A percentile compares a stretch with the other conserved stretches of the same genome.
These are phyloP conservation scores for Ceratocystis huliohia DNA, from an alignment of 2,329 filamentous ascomycete genomes.

Conservation along the genomic window DNA sequence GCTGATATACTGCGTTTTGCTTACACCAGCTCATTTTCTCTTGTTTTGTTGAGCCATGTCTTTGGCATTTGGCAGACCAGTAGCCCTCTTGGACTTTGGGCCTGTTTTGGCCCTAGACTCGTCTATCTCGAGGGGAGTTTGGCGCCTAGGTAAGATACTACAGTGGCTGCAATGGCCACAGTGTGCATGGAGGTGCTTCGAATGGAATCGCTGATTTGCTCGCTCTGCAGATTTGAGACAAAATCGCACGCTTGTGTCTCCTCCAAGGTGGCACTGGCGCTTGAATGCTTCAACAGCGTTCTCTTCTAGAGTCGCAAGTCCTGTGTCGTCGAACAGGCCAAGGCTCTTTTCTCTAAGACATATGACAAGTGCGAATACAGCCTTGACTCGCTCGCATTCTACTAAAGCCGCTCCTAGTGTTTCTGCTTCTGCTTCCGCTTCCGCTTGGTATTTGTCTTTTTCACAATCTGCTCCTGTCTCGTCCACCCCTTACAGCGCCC, in stretches of 20 bases:
- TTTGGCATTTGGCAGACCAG: conserved; percentile 6
- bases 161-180: background rate
- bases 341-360: background rate
- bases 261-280: background rate
- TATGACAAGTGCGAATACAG: background rate
- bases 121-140: background rate
- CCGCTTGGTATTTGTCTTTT: background rate
- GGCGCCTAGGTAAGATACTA: background rate
- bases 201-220: background rate
- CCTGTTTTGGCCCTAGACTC: background rate
- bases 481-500: conserved; percentile 52
- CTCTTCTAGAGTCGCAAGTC: background rate
- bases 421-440: background rate
- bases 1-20: background rate
- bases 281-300: background rate
- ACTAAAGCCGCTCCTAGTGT: conserved; percentile 27
- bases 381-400: conserved; percentile 27
- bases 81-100: conserved; percentile 8
- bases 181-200: background rate
- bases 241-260: too few species aligned
- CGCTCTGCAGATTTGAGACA: background rate
- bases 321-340: too few species aligned
- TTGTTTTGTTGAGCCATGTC: background rate
- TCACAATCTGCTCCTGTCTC: conserved; percentile 27
- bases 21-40: background rate